Base-by-base conservation (phyloP, 1,284 basidiomycete genomes). In the Abortiporus biennis region DNA sequence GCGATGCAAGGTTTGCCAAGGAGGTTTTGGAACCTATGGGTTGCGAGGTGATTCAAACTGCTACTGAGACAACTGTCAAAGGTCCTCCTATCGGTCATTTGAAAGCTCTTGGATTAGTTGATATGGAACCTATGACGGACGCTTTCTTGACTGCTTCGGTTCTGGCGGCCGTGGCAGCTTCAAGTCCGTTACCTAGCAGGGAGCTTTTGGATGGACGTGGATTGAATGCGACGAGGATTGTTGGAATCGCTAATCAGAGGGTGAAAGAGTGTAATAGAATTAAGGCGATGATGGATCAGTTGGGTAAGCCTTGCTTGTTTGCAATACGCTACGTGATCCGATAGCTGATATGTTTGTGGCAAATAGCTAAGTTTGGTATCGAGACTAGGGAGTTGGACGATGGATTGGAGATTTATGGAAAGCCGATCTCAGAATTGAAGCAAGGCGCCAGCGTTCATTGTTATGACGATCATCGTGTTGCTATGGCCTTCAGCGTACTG, bases 81-180 rank as follows among this genome's bases (percentile, higher is more conserved):
- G 96, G 95, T 0, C 94, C 95, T 1, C 80, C 85, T 1, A 64
- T 83, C 16, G 91, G 92, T 1, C 69, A 80, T 53, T 74, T 99
- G 36, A 80, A 81, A 47, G 89, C 90, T 5, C 74, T 97, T 39
- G 91, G 91, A 29, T 74, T 84, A 52, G 81, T 98, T 19, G 93
- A 99, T 61, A 99, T 99, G 96, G 93, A 97, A 66, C 83, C 87
- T n/a, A 99, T 99, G 95, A 99, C 96, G 8, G 95, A 99, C 61
- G 95, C 94, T 4, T 99, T 99, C 72, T 76, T 99, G 63, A 98
- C 94, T 1, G 95, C 95, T 1, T 86, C 81, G 6, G 92, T 87
- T 2, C 69, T 99, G 13, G 92, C 92, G 38, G 94, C 95, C 42
- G 88, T 95, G 17, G 91, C 92, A 0, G 68, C 66, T 25, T 67